Evolutionary conservation across 805 yeast species (phyloP), one percentile per base, ranked within the genome.

Genomic region (Maudiozyma pseudohumilis): DNA sequence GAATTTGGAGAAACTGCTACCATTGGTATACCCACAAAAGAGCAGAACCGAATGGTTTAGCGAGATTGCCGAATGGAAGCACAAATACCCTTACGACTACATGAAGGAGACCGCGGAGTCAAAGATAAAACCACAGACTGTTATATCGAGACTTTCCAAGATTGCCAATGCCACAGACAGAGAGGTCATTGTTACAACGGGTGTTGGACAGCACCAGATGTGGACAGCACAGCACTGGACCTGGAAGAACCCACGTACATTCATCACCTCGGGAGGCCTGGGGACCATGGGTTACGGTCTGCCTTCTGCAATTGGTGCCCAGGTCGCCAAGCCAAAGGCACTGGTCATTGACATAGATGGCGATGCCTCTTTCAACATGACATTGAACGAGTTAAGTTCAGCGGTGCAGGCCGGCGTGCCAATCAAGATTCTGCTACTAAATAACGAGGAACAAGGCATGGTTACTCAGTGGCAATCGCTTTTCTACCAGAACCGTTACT

Each of bases 181-280:
- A 56, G 87, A 83, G 50, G 87, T 85, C 41, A 75, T 88, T 52
- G 80, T 89, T 50, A 82, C 97, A 38, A 92, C 98, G 26, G 98
- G 98, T 72, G 97, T 89, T 38, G 98, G 98, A 43, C 97, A 92
- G 71, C 98, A 89, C 72, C 98, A 89, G 69, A 89, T 89, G 98
- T 89, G 98, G 98, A 92, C 97, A 25, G 97, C 97, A 22, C 97
- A 92, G 68, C 88, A 87, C 64, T 87, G 83, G 77, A 76, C 87
- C 36, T 92, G 96, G 95, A 80, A 79, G 44, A 67, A 74, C 46
- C 97, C 97, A 52, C 77, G 96, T 63, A 72, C 94, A 34, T 80
- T 92, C 69, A 83, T 89, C 61, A 87, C 97, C n/a, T 86, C 96
- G 35, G 98, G 98, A 65, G 98, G 98, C 52, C 74, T 89, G 54